phyloP scores from a whole-genome alignment of 2,329 filamentous ascomycete species.

The Emmonsia crescens region DNA sequence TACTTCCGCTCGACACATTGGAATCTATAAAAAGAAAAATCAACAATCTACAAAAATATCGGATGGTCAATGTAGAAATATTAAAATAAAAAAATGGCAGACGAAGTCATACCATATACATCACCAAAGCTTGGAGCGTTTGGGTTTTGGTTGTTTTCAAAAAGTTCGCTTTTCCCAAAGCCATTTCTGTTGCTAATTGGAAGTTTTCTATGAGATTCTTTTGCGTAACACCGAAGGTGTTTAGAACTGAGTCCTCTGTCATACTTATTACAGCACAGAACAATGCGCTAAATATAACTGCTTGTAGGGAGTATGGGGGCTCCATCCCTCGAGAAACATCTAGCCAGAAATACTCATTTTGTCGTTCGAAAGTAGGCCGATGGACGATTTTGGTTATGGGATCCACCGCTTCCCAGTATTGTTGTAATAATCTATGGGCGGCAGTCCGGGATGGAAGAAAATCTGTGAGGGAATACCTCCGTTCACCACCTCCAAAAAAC shows the following conservation, averaged over 20 bases:
- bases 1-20: conserved; percentile 60
- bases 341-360: conserved; percentile 57
- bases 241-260: conserved; percentile 42
- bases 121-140: conserved; percentile 64
- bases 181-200: conserved; percentile 55
- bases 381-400: conserved; percentile 58
- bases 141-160: conserved; percentile 61
- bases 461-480: conserved; percentile 44
- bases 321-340: conserved; percentile 49
- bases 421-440: conserved; percentile 52
- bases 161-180: conserved; percentile 59
- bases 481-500: conserved; percentile 48
- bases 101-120: conserved; percentile 57
- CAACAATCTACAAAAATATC: background rate
- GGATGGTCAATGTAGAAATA: conserved; percentile 14
- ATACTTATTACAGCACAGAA: conserved; percentile 60
- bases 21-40: conserved; percentile 41
- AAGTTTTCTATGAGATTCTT: conserved; percentile 50
- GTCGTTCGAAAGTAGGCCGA: conserved; percentile 52
- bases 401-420: conserved; percentile 60
- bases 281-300: conserved; percentile 57
- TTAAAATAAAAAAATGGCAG: background rate
- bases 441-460: conserved; percentile 49
- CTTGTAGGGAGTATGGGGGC: conserved; percentile 54
- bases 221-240: conserved; percentile 48